Conservation (phyloP, 2,329 filamentous ascomycete genomes). For the Calonectria naviculata region DNA sequence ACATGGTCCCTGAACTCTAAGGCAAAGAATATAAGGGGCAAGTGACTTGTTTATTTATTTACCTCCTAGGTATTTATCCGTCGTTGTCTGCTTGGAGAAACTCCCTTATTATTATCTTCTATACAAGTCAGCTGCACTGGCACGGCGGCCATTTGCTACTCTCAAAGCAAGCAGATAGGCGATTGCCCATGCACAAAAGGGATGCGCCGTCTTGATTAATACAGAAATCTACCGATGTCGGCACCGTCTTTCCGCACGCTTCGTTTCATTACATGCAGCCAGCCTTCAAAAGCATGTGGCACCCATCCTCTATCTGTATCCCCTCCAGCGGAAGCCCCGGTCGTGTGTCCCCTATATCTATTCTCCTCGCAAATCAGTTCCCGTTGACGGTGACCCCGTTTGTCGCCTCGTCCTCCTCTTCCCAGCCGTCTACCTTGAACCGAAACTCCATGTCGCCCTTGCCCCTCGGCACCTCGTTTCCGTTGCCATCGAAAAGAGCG, state of each 20-base stretch:
- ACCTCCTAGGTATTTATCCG: too few relatives aligned
- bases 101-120: too few relatives aligned
- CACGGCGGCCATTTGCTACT: too few relatives aligned
- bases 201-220: background rate
- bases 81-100: too few relatives aligned
- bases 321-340: background rate
- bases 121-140: too few relatives aligned
- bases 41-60: too few relatives aligned
- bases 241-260: background rate
- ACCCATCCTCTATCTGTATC: slow-evolving; percentile 5
- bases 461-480: slow-evolving; percentile 64
- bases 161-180: too few relatives aligned
- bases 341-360: background rate
- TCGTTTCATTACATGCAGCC: background rate
- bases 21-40: too few relatives aligned
- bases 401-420: slow-evolving; percentile 51
- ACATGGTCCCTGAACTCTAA: too few relatives aligned
- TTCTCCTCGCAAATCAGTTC: slow-evolving; percentile 8
- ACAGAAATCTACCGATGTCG: background rate
- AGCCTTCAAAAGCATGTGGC: background rate
- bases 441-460: slow-evolving; percentile 66
- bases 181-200: background rate
- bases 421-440: slow-evolving; percentile 68
- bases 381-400: background rate
- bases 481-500: slow-evolving; percentile 68